Evolutionary conservation across 106 monocot species (phyloP), one percentile per base, ranked within the genome.

Genomic region (Dioscorea zingiberensis): DNA sequence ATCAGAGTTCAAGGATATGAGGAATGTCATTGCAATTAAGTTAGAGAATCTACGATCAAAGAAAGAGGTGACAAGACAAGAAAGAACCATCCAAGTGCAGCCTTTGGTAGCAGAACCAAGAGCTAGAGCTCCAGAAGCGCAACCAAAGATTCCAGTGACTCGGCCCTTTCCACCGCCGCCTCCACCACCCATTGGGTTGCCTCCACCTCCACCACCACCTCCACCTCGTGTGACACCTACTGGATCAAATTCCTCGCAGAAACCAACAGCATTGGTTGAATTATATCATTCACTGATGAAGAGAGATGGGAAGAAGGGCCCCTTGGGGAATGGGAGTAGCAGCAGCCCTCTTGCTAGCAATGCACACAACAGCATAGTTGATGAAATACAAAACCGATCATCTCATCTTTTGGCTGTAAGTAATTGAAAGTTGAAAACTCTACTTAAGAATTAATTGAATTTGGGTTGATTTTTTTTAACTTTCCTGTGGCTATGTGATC

Each of bases 361-460:
- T 29, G 78, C 84, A 8, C 90, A 80, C 47, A 77, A 75, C 65
- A 83, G 82, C 73, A 81, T 94, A 65, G 87, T 94, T 13, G 94
- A 82, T 48, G 94, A 94, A 58, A 82, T 94, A 21, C 94, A 90
- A 59, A 90, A 90, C 65, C 79, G 90, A 32, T 94, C 94, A 15
- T 29, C 85, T 55, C 90, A 94, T 74, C 66, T 90, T 58, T 54
- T 94, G 47, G 84, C 87, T 22, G 94, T 94, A 71, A 73, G 75
- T 24, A 18, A 65, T 65, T 51, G 26, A 26, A 28, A 22, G 44
- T 15, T 15, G 24, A 44, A 7, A 18, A 7, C 8, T 18, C 18
- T 51, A 15, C 19, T 51, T 51, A 19, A 13, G 18, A 16, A 13
- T 13, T 5, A 51, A 2, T 51, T 1, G 18, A 16, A 4, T 13